phyloP scores from a whole-genome alignment of 2,329 filamentous ascomycete species.

The Fusarium oxysporum region DNA sequence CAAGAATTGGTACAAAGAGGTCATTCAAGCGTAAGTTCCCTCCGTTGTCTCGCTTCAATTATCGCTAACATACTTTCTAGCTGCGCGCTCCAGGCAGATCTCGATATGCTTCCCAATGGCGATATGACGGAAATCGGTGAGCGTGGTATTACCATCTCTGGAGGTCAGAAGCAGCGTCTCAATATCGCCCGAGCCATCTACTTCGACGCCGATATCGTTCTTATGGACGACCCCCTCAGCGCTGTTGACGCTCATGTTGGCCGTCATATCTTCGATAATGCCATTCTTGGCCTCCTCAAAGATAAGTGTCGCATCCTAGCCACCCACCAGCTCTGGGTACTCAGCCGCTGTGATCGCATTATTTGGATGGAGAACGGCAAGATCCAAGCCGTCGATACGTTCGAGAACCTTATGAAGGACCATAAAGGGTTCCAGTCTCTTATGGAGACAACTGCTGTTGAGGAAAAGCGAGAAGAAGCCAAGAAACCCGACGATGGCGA shows the following conservation, averaged over 20 bases:
- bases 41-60: not conserved
- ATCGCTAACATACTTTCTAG: conserved; percentile 49
- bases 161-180: conserved; percentile 93
- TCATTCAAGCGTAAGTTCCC: conserved; percentile 76
- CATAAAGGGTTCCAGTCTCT: conserved; percentile 83
- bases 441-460: conserved; percentile 85
- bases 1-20: conserved; percentile 81
- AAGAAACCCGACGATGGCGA: conserved; percentile 59
- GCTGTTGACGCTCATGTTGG: conserved; percentile 78
- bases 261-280: conserved; percentile 88
- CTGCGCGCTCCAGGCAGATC: conserved; percentile 85
- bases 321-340: conserved; percentile 94
- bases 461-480: conserved; percentile 68
- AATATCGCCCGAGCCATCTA: conserved; percentile 90
- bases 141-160: conserved; percentile 93
- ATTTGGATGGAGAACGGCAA: conserved; percentile 91
- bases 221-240: conserved; percentile 77
- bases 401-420: conserved; percentile 84
- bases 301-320: conserved; percentile 92
- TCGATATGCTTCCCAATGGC: conserved; percentile 92
- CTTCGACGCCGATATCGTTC: conserved; percentile 74
- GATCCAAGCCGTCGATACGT: conserved; percentile 89
- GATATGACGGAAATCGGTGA: conserved; percentile 95
- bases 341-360: conserved; percentile 90
- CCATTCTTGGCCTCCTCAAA: conserved; percentile 88